Percentiles rank a stretch among this genome's conserved stretches.
phyloP scores from a whole-genome alignment of 2,329 filamentous ascomycete genomes.

The Fusarium sp. region DNA sequence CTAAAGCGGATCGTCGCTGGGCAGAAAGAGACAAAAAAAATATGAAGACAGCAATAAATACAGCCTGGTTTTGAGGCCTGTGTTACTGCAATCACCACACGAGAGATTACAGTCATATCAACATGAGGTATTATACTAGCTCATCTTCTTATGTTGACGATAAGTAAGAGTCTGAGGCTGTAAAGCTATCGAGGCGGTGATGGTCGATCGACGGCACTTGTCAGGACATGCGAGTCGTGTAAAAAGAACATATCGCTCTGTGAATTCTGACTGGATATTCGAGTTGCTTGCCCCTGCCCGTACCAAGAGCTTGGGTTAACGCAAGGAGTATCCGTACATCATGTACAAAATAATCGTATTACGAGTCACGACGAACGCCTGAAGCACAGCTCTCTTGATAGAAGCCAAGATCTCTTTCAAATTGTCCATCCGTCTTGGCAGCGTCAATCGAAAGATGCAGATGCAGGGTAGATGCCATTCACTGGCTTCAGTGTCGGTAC shows the following conservation, averaged over 20 bases:
- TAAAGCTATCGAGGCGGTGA: not conserved
- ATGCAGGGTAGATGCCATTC: constrained; percentile 21
- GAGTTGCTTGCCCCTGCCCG: not conserved
- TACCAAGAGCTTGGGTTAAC: not conserved
- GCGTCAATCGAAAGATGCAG: not conserved
- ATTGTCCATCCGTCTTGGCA: not conserved
- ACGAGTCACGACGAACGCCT: not conserved
- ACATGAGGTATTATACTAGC: no score
- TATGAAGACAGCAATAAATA: not conserved
- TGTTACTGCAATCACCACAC: not conserved
- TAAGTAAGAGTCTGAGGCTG: not conserved
- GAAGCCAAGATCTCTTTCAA: not conserved
- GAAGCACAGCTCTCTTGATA: not conserved
- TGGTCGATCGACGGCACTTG: constrained; percentile 14
- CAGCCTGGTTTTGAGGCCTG: not conserved
- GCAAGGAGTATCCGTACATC: not conserved
- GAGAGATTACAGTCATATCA: no score
- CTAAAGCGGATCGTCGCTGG: constrained; percentile 24
- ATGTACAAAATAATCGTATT: not conserved
- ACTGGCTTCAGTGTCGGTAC: constrained; percentile 2
- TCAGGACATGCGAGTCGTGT: constrained; percentile 1
- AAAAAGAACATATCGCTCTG: not conserved
- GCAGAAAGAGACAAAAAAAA: not conserved
- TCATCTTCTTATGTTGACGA: not conserved
- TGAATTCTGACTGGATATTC: not conserved